Base-by-base conservation (phyloP, 768 basidiomycete species). In the Russula virescens region DNA sequence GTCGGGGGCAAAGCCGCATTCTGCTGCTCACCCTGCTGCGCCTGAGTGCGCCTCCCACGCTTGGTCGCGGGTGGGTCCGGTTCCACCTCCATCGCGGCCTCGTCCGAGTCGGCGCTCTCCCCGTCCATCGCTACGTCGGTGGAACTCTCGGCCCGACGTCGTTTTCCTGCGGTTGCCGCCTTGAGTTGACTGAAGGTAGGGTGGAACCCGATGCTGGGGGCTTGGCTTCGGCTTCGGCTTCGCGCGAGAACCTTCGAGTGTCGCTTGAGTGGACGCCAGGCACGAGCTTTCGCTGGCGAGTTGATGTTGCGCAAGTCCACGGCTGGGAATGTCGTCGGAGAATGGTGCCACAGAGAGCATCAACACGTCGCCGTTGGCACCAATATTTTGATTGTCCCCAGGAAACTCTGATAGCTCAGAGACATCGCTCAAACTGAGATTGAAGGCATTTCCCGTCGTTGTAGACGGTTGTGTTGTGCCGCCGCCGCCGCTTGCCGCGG, bases 161-260 rank as follows among this genome's bases (percentile, higher is more conserved):
- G 3, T 31, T 31, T 31, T 31, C 31, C 31, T 31, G 31, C 55
- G 8, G 43, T 26, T 23, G 55, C 21, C 4, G 45, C 11, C n/a
- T n/a, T n/a, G n/a, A 34, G 19, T 43, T 43, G 38, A 14, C 8
- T n/a, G n/a, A n/a, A n/a, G n/a, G n/a, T n/a, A n/a, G n/a, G n/a
- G 42, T 43, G 5, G 42, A 43, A 18, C 16, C 14, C 16, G 14
- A 16, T 8, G n/a, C 48, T 8, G 23, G 38, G 25, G 11, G 42
- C 23, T 53, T 51, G 31, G 21, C 45, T 35, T 63, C 62, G 21
- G 51, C 58, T 18, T 66, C 64, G 34, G n/a, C n/a, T n/a, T n/a
- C 60, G 64, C 13, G 64, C 66, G 7, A 67, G 61, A 4, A 67
- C 64, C 23, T 59, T 54, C 11, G 64, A 66, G 7, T 64, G 66